Percentiles rank a stretch among this genome's conserved stretches.
phyloP scores from a whole-genome alignment of 2,329 filamentous ascomycete genomes.

The Alternaria dauci region DNA sequence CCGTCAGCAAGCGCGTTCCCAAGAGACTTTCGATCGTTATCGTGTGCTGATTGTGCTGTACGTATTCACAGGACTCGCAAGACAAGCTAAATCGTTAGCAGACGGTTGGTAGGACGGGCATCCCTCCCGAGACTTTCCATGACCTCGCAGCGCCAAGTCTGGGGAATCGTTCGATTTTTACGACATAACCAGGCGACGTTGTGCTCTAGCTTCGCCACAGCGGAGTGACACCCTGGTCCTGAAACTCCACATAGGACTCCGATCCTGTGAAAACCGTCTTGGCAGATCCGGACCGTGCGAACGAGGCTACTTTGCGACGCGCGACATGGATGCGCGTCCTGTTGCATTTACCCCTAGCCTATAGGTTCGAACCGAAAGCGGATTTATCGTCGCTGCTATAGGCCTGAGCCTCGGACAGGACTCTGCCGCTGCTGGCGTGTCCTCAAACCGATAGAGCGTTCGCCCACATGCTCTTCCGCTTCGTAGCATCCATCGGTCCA shows the following conservation, averaged over 20 bases:
- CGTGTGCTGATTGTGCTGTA: not conserved
- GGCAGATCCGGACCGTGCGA: slow-evolving; percentile 7
- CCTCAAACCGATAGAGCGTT: slow-evolving; percentile 13
- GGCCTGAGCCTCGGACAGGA: not conserved
- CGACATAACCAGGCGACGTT: not conserved
- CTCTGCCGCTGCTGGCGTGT: not conserved
- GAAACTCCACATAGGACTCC: not conserved
- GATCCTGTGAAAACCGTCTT: slow-evolving; percentile 6
- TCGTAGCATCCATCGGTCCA: not conserved
- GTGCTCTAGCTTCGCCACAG: not conserved
- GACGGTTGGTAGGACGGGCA: not conserved
- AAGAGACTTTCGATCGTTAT: not conserved
- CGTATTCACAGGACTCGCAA: not conserved
- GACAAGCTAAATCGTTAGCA: not conserved
- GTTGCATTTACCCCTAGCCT: not conserved
- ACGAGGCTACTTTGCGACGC: slow-evolving; percentile 11
- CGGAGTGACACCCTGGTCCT: slow-evolving; percentile 7
- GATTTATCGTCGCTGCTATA: slow-evolving; percentile 4
- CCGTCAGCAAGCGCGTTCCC: not conserved
- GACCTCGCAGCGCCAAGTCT: not conserved
- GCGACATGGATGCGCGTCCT: slow-evolving; percentile 19
- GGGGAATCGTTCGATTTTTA: slow-evolving; percentile 2
- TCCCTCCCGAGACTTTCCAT: not conserved
- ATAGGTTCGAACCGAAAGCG: not conserved
- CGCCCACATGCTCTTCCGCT: slow-evolving; percentile 4